Conservation (phyloP, 768 basidiomycete genomes). For the Trichaptum fuscoviolaceum region DNA sequence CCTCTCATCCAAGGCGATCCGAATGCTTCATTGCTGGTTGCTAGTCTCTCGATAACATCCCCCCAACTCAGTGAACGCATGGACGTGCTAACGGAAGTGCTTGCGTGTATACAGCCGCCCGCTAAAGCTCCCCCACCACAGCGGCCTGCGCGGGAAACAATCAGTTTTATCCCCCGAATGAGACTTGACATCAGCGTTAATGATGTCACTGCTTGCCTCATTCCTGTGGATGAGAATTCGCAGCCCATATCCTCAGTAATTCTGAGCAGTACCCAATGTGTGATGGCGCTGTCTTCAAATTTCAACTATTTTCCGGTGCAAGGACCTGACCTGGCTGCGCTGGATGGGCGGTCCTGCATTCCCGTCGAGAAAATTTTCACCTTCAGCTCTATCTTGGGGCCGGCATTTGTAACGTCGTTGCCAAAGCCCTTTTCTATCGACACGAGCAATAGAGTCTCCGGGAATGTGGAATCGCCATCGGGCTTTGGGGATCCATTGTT, state of each 20-base stretch:
- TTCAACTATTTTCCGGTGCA: not conserved
- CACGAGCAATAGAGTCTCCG: slow-evolving; percentile 18
- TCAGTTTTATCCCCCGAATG: slow-evolving; percentile 45
- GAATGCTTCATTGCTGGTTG: slow-evolving; percentile 40
- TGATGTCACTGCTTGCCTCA: slow-evolving; percentile 43
- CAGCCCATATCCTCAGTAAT: not conserved
- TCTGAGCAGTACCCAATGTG: not conserved
- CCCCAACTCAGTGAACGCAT: slow-evolving; percentile 24
- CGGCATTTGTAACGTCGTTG: not conserved
- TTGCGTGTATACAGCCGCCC: slow-evolving; percentile 22
- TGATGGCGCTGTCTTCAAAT: not conserved
- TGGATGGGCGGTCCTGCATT: not conserved
- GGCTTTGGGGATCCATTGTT: slow-evolving; percentile 39
- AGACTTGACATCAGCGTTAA: slow-evolving; percentile 44
- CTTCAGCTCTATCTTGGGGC: not conserved
- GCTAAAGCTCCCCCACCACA: slow-evolving; percentile 15
- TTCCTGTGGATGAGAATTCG: slow-evolving; percentile 34
- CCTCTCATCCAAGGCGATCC: slow-evolving; percentile 52
- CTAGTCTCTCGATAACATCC: not conserved
- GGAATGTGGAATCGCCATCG: slow-evolving; percentile 28
- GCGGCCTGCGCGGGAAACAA: slow-evolving; percentile 23
- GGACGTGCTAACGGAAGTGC: slow-evolving; percentile 42
- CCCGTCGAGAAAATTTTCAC: not conserved
- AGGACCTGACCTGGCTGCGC: not conserved
- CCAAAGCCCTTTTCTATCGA: not conserved